These are phyloP conservation scores for Phytophthora cajani DNA, from an alignment of 352 stramenopile species.

Conservation along the genomic window DNA sequence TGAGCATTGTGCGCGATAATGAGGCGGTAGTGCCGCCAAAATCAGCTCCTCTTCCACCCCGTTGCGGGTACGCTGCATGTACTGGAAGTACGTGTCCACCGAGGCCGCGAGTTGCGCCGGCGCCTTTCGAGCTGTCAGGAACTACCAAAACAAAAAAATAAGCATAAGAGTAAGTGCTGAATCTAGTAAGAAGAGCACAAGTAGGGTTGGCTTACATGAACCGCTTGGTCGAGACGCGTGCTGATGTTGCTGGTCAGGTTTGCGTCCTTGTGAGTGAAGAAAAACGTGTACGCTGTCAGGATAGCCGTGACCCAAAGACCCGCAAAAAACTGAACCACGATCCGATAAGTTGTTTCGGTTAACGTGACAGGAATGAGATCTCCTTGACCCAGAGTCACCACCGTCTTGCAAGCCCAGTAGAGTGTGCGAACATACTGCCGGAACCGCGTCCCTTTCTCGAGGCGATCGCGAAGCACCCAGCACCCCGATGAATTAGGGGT, in stretches of 20 bases:
- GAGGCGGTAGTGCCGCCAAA: conserved; percentile 46
- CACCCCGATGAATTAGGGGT: conserved; percentile 32
- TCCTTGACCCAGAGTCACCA: conserved; percentile 73
- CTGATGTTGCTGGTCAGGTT: conserved; percentile 68
- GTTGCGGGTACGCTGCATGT: conserved; percentile 74
- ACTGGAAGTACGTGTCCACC: conserved; percentile 71
- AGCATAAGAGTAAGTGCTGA: too few relatives aligned
- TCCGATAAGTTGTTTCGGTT: conserved; percentile 62
- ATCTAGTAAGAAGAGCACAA: too few relatives aligned
- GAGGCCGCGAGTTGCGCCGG: conserved; percentile 29
- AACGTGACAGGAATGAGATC: conserved; percentile 68
- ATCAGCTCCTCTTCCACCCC: conserved; percentile 63
- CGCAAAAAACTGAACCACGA: conserved; percentile 65
- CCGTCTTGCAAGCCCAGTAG: conserved; percentile 78
- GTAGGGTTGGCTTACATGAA: conserved; percentile 30
- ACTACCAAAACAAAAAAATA: conserved; percentile 31
- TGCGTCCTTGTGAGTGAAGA: conserved; percentile 71
- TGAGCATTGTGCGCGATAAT: conserved; percentile 61
- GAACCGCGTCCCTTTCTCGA: conserved; percentile 51
- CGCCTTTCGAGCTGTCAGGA: conserved; percentile 51
- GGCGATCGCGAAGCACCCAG: conserved; percentile 69
- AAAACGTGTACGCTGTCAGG: conserved; percentile 75
- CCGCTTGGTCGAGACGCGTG: conserved; percentile 65
- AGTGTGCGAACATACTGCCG: conserved; percentile 66
- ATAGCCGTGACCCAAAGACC: conserved; percentile 76